Evolutionary conservation across 768 basidiomycete species (phyloP), one percentile per base, ranked within the genome.

Genomic region (Hygrophorus russula): DNA sequence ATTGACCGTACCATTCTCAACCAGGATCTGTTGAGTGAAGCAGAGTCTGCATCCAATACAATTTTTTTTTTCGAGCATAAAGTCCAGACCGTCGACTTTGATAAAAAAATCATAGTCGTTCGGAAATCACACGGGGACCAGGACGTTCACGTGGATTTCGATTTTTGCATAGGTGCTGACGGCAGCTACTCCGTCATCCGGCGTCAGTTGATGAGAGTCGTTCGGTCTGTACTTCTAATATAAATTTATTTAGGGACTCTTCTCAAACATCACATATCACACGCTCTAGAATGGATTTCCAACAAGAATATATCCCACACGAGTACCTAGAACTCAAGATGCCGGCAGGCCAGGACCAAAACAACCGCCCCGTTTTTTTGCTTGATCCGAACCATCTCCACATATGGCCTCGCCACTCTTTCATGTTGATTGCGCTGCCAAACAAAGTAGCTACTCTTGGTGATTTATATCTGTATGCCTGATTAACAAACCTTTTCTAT

Each of bases 371-470:
- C 49, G 68, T 67, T 19, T 98, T 85, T 69, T 69, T 80, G 46
- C 81, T 99, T 62, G 90, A 93, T 71, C 86, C 88, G 55, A 84
- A 86, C 62, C 87, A 98, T 63, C 80, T 99, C 53, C 94, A 99
- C 67, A 97, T 99, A 56, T 99, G 94, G 94, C 96, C 94, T 51
- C 84, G 94, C 58, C 88, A 92, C 63, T 89, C 91, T 37, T 98
- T 98, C 73, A 99, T 99, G 94, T 78, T 99, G 55, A 97, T 99
- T 56, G 94, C 91, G 15, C 79, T 99, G 45, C 92, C 94, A 52
- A 99, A 99, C 70, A 82, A 87, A 74, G 94, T 94, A 66, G 65
- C 67, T 58, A 47, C 56, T 39, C 34, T 37, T 45, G 44, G 46
- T 44, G 31, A 46, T 55, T 51, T 48, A 50, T 54, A 55, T 48